Percentiles rank a stretch among this genome's conserved stretches.
phyloP scores from a whole-genome alignment of 2,329 filamentous ascomycete species.

The Hypoxylon sp. region DNA sequence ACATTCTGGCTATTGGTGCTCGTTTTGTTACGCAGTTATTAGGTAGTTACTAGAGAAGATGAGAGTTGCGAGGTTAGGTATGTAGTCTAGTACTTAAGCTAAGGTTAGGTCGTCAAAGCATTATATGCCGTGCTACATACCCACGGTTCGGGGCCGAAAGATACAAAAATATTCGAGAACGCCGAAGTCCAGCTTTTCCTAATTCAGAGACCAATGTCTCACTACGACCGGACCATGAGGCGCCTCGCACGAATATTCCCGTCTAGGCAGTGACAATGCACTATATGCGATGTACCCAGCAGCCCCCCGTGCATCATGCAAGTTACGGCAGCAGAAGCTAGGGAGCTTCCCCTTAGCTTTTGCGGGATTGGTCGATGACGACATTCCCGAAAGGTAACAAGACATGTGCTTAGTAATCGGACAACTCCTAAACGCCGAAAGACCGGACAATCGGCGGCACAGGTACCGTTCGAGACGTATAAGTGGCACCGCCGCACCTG shows the following conservation, averaged over 20 bases:
- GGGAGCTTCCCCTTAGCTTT: conserved; percentile 2
- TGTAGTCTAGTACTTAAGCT: no score
- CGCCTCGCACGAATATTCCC: background rate
- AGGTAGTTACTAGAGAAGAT: background rate
- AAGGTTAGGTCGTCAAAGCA: no score
- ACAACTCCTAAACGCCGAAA: background rate
- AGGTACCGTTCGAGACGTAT: background rate
- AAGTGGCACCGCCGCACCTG: background rate
- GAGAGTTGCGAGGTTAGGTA: background rate
- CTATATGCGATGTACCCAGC: background rate
- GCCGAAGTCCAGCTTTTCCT: conserved; percentile 1
- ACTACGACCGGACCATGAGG: background rate
- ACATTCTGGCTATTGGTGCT: conserved; percentile 5
- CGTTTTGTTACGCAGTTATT: background rate
- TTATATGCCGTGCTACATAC: background rate
- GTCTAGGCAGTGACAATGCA: background rate
- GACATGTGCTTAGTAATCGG: background rate
- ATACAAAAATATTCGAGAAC: background rate
- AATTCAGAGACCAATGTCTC: background rate
- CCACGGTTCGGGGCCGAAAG: background rate
- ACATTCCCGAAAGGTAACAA: background rate
- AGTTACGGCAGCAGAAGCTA: background rate
- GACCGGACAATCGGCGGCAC: background rate
- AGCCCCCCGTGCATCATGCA: background rate
- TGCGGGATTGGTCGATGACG: conserved; percentile 11